Evolutionary conservation across 176 grass and related monocot species (phyloP).

Genomic region (Musa acuminata): DNA sequence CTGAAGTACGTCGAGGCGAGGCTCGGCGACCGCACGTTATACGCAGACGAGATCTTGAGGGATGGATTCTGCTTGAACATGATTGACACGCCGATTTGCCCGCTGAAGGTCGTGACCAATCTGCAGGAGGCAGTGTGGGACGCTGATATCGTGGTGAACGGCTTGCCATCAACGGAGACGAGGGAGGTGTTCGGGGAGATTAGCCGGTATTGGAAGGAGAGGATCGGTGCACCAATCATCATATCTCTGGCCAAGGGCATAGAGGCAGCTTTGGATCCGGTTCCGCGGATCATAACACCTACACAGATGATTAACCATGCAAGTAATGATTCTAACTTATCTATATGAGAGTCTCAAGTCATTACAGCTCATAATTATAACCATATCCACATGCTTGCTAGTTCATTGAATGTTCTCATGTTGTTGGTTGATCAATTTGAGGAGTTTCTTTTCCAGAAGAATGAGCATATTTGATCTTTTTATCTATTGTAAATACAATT

Average conservation of each 20-base stretch:
- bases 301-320: conserved; percentile 92
- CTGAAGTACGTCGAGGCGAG: conserved; percentile 91
- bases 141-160: conserved; percentile 91
- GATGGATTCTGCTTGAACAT: conserved; percentile 98
- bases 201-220: conserved; percentile 84
- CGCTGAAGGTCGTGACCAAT: conserved; percentile 95
- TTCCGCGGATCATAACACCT: conserved; percentile 89
- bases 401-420: not conserved
- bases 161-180: conserved; percentile 81
- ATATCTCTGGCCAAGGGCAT: conserved; percentile 94
- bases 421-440: not conserved
- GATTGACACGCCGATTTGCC: conserved; percentile 87
- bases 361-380: too few relatives aligned
- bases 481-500: too few relatives aligned
- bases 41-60: conserved; percentile 88
- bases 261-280: conserved; percentile 66
- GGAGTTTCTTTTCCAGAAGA: too few relatives aligned
- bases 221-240: conserved; percentile 53
- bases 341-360: not conserved
- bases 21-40: conserved; percentile 75
- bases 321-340: conserved; percentile 37
- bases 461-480: too few relatives aligned
- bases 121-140: conserved; percentile 98
- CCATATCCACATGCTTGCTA: not conserved
- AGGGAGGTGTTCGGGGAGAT: conserved; percentile 85